A percentile compares a stretch with the other conserved stretches of the same genome.
phyloP scores from a whole-genome alignment of 2,329 filamentous ascomycete species.

The Fusarium chuoi region DNA sequence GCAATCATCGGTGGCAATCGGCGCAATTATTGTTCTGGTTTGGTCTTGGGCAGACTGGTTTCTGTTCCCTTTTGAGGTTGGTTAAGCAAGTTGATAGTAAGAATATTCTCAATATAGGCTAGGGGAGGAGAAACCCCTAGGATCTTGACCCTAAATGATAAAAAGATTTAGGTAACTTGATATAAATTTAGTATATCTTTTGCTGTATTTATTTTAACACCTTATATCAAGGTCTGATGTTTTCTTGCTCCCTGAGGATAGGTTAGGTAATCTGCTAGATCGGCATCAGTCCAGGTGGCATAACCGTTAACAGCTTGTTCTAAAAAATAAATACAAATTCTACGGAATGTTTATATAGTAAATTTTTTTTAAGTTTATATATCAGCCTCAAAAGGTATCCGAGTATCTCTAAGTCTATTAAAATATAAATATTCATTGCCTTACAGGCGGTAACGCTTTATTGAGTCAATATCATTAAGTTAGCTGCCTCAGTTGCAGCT shows the following conservation, averaged over 20 bases:
- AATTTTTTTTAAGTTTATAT: too few relatives aligned
- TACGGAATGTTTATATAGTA: background rate
- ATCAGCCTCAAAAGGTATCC: too few relatives aligned
- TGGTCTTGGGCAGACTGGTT: slow-evolving; percentile 29
- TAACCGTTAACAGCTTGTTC: background rate
- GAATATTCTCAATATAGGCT: background rate
- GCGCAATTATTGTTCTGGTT: slow-evolving; percentile 24
- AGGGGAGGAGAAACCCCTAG: background rate
- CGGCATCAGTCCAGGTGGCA: slow-evolving; percentile 21
- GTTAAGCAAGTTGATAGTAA: slow-evolving; percentile 9
- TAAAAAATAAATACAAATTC: background rate
- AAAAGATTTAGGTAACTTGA: background rate
- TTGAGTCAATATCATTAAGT: too few relatives aligned
- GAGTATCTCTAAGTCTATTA: too few relatives aligned
- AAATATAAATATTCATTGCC: too few relatives aligned
- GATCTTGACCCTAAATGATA: background rate
- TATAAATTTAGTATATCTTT: background rate
- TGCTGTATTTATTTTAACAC: background rate
- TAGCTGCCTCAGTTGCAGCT: too few relatives aligned
- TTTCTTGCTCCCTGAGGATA: background rate
- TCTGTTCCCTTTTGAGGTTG: slow-evolving; percentile 2
- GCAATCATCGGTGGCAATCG: slow-evolving; percentile 7
- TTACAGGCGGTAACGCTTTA: too few relatives aligned
- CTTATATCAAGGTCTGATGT: background rate
- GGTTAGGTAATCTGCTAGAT: background rate